These are phyloP conservation scores for Fagus sylvatica DNA, from an alignment of 306 rosid species.

Conservation along the genomic window DNA sequence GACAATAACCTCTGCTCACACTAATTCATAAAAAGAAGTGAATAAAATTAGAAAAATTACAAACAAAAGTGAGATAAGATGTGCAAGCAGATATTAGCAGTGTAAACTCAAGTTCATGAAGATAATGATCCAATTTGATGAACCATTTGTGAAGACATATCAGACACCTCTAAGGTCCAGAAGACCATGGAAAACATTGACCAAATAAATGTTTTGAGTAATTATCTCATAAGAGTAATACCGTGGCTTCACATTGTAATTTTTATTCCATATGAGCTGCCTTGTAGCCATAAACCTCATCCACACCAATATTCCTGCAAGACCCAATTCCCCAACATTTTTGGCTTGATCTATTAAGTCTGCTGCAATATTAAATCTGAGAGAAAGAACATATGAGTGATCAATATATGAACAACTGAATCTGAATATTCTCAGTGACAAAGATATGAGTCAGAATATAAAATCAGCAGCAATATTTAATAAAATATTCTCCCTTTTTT, in stretches of 20 bases:
- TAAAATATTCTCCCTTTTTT: neutral
- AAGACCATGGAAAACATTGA: constrained; percentile 7
- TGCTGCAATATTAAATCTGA: constrained; percentile 95
- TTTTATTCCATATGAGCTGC: constrained; percentile 98
- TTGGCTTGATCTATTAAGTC: constrained; percentile 78
- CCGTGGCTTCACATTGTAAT: constrained; percentile 99
- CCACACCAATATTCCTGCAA: constrained; percentile 93
- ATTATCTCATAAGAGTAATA: constrained; percentile 27
- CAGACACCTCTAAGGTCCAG: constrained; percentile 13
- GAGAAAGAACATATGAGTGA: constrained; percentile 29
- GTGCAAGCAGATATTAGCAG: constrained; percentile 13
- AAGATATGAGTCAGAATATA: constrained; percentile 17
- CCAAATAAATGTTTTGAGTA: constrained; percentile 16
- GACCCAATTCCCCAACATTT: constrained; percentile 74
- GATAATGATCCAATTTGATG: constrained; percentile 6
- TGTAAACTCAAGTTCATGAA: neutral
- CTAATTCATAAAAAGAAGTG: neutral
- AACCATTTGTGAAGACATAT: constrained; percentile 10
- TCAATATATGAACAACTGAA: constrained; percentile 24
- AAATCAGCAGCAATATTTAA: constrained; percentile 10
- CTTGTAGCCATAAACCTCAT: constrained; percentile 99
- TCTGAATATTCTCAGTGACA: constrained; percentile 9
- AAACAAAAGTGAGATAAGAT: constrained; percentile 5
- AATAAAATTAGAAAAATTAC: neutral
- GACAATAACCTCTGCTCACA: constrained; percentile 12